phyloP scores from a whole-genome alignment of 371 early-diverging fungal genomes.

The Neoconidiobolus thromboides region DNA sequence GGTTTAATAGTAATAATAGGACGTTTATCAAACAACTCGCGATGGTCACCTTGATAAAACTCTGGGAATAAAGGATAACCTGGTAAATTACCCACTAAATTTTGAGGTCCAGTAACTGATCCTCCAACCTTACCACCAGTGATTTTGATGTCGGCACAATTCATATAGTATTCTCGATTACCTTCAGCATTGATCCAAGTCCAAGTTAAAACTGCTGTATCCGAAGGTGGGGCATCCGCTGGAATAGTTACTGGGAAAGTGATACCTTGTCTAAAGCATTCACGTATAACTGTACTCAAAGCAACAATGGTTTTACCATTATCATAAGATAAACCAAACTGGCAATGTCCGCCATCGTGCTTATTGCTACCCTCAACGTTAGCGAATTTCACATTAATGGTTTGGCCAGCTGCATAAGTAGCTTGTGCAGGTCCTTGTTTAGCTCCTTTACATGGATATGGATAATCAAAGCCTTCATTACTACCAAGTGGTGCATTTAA shows the following conservation, averaged over 20 bases:
- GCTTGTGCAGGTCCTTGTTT: conserved; percentile 4
- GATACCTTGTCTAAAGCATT: conserved; percentile 11
- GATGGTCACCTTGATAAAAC: conserved; percentile 13
- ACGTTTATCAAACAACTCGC: conserved; percentile 14
- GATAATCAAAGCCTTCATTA: neutral
- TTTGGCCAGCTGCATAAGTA: conserved; percentile 15
- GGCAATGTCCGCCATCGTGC: conserved; percentile 45
- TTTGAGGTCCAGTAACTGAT: conserved; percentile 3
- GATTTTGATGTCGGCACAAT: conserved; percentile 43
- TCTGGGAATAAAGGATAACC: conserved; percentile 6
- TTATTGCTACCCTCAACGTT: conserved; percentile 9
- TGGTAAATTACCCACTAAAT: conserved; percentile 5
- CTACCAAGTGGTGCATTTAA: conserved; percentile 11
- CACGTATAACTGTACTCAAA: conserved; percentile 23
- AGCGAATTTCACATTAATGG: conserved; percentile 12
- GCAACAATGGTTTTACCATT: conserved; percentile 37
- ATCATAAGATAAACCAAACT: conserved; percentile 44
- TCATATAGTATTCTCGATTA: conserved; percentile 44
- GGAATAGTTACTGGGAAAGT: conserved; percentile 28
- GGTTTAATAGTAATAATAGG: conserved; percentile 16
- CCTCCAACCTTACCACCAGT: neutral
- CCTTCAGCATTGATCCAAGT: conserved; percentile 42
- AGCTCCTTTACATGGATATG: conserved; percentile 10
- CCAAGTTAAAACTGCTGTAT: conserved; percentile 31
- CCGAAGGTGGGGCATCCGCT: conserved; percentile 18